Evolutionary conservation across 148 eudicot species (phyloP).

Genomic region (Persicaria maculosa): DNA sequence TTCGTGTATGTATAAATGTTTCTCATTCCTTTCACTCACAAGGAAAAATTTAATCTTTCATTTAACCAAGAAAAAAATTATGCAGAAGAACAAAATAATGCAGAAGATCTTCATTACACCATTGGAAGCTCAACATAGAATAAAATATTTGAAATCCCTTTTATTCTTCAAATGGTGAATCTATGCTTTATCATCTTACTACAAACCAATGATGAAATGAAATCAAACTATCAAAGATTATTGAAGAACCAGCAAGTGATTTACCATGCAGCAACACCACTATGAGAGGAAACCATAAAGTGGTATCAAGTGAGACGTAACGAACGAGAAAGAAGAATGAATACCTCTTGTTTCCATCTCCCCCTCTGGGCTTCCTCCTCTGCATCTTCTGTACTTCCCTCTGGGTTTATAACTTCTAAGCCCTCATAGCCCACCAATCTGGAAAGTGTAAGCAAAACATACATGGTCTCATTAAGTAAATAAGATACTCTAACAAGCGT

Average conservation of each 20-base stretch:
- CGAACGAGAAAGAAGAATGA: not conserved
- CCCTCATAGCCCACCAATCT: conserved; percentile 26
- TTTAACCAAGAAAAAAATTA: too few species aligned
- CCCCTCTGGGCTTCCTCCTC: conserved; percentile 31
- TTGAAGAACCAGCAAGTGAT: not conserved
- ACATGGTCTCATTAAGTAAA: not conserved
- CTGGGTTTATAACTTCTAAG: conserved; percentile 32
- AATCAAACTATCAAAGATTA: not conserved
- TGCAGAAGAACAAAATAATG: not conserved
- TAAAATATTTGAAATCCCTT: not conserved
- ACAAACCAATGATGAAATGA: not conserved
- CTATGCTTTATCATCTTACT: not conserved
- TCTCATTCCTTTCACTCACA: not conserved
- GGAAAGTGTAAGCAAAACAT: not conserved
- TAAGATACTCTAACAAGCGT: not conserved
- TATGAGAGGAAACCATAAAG: not conserved
- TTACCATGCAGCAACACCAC: not conserved
- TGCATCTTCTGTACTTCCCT: conserved; percentile 29
- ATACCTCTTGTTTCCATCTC: conserved; percentile 32
- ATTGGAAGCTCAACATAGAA: not conserved
- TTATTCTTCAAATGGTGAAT: not conserved
- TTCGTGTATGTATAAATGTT: not conserved
- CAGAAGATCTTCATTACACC: not conserved
- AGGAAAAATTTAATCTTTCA: not conserved
- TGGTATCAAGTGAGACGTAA: not conserved